Conservation (phyloP, 2,329 filamentous ascomycete genomes). For the Myriosclerotinia scirpicola region DNA sequence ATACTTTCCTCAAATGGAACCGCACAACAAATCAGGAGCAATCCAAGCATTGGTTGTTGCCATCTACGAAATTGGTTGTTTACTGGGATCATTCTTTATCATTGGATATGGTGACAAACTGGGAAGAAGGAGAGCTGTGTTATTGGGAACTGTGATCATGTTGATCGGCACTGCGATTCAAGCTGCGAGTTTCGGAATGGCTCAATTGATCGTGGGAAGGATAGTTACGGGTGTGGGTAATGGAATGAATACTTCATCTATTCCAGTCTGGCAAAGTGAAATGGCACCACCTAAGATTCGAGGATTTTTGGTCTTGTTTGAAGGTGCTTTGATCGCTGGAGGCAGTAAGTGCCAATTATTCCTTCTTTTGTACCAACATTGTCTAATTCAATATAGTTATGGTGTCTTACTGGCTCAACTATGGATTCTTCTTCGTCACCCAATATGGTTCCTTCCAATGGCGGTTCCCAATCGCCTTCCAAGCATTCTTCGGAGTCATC, state of each 20-base stretch:
- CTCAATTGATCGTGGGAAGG: slow-evolving; percentile 55
- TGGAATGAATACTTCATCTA: slow-evolving; percentile 50
- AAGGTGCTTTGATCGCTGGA: slow-evolving; percentile 57
- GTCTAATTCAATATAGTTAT: slow-evolving; percentile 20
- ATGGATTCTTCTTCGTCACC: slow-evolving; percentile 55
- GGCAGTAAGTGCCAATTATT: slow-evolving; percentile 43
- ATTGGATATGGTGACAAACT: slow-evolving; percentile 56
- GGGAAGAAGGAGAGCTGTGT: slow-evolving; percentile 57
- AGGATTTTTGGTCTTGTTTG: slow-evolving; percentile 61
- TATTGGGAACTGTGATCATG: slow-evolving; percentile 58
- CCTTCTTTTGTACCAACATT: neutral
- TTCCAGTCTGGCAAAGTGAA: slow-evolving; percentile 62
- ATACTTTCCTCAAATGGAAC: slow-evolving; percentile 29
- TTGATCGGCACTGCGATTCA: slow-evolving; percentile 53
- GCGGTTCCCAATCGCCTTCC: slow-evolving; percentile 62
- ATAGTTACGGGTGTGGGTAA: slow-evolving; percentile 52
- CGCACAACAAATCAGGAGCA: slow-evolving; percentile 31
- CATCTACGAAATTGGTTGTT: slow-evolving; percentile 61
- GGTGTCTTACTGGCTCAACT: slow-evolving; percentile 60
- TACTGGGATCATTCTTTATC: slow-evolving; percentile 57
- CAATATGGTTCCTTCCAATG: slow-evolving; percentile 54
- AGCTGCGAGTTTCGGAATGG: slow-evolving; percentile 46
- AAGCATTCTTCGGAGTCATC: slow-evolving; percentile 58
- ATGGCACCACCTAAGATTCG: slow-evolving; percentile 57
- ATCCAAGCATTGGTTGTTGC: slow-evolving; percentile 53